A percentile compares a stretch with the other conserved stretches of the same genome.
Evolutionary conservation across 2,329 filamentous ascomycete genomes (phyloP).

Genomic region (Diaporthe eres): DNA sequence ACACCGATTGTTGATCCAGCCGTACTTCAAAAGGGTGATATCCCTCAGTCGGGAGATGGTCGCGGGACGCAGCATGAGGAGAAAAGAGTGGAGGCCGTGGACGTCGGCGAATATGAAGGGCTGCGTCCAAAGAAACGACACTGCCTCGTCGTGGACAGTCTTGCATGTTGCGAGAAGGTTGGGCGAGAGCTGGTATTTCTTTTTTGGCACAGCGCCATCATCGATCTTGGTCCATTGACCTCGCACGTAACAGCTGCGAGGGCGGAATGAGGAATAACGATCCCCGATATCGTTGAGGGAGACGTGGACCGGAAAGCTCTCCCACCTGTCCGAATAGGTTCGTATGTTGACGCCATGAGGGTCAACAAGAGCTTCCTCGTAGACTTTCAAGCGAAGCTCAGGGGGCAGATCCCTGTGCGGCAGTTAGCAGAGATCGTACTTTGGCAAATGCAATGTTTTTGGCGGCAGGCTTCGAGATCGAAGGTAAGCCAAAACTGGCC

Average conservation of each 20-base stretch:
- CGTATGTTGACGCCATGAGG: slow-evolving; percentile 17
- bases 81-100: not conserved
- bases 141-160: not conserved
- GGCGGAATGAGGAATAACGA: too few species aligned
- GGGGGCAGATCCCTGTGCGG: not conserved
- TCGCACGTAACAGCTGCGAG: not conserved
- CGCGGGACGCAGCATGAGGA: not conserved
- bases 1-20: not conserved
- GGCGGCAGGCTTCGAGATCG: not conserved
- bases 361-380: slow-evolving; percentile 20
- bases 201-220: not conserved
- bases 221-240: not conserved
- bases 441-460: not conserved
- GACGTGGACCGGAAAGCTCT: not conserved
- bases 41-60: slow-evolving; percentile 11
- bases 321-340: not conserved
- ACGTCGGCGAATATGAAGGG: slow-evolving; percentile 14
- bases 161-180: slow-evolving; percentile 21
- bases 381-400: slow-evolving; percentile 24
- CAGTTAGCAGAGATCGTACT: not conserved
- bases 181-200: slow-evolving; percentile 3
- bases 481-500: not conserved
- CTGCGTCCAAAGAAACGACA: slow-evolving; percentile 1
- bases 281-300: too few species aligned
- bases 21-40: not conserved